Percentiles rank a stretch among this genome's conserved stretches.
These are phyloP conservation scores for Amyloporia xantha DNA, from an alignment of 768 basidiomycete genomes.

Conservation along the genomic window DNA sequence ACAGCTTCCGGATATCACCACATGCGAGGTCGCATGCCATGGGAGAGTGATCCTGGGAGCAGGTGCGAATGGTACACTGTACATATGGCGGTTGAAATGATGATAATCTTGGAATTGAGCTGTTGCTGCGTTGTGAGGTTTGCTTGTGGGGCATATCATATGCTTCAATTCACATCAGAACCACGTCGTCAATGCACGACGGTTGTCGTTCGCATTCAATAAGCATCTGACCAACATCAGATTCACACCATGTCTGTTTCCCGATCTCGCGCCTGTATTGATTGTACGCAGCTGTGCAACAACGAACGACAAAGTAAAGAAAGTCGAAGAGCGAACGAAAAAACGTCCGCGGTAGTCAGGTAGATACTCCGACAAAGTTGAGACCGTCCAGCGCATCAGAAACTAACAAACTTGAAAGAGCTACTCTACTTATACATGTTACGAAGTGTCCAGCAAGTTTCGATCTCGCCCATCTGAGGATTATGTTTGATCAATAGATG, in stretches of 20 bases:
- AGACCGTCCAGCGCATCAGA: neutral
- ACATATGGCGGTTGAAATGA: conserved; percentile 17
- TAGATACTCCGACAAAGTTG: neutral
- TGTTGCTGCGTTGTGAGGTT: too few relatives aligned
- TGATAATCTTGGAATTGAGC: too few relatives aligned
- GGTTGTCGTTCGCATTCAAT: too few relatives aligned
- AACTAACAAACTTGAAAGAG: neutral
- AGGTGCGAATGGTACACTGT: conserved; percentile 16
- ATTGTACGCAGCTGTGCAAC: neutral
- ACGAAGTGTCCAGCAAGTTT: too few relatives aligned
- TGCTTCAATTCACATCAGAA: too few relatives aligned
- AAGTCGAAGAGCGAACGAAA: neutral
- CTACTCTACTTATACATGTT: too few relatives aligned
- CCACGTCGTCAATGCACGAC: too few relatives aligned
- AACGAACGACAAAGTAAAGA: neutral
- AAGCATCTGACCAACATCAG: too few relatives aligned
- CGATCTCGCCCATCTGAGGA: too few relatives aligned
- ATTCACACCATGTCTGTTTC: neutral
- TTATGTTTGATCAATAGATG: too few relatives aligned
- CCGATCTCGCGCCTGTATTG: neutral
- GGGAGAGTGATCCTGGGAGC: conserved; percentile 17
- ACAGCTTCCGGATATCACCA: conserved; percentile 10
- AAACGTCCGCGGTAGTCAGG: neutral
- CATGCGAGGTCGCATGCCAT: conserved; percentile 18
- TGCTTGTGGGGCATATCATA: too few relatives aligned